A percentile compares a stretch with the other conserved stretches of the same genome.
Evolutionary conservation across 768 basidiomycete genomes (phyloP).

Genomic region (Collybiopsis confluens): DNA sequence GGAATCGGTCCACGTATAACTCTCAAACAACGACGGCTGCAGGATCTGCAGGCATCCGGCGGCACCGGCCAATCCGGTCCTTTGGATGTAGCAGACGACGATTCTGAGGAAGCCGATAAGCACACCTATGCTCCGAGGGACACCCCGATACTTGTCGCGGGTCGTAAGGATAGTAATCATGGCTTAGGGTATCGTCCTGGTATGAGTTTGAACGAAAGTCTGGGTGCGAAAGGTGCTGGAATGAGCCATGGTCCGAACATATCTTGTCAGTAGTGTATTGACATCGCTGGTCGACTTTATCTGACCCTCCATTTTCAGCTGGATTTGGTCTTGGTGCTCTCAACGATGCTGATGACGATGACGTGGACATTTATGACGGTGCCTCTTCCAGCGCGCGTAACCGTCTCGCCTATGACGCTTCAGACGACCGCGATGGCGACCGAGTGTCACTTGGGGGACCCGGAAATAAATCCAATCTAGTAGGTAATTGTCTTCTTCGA

Average conservation of each 20-base stretch:
- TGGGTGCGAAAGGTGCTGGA: slow-evolving; percentile 33
- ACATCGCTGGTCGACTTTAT: too few relatives aligned
- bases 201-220: slow-evolving; percentile 54
- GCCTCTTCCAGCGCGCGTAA: slow-evolving; percentile 30
- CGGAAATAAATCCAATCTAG: slow-evolving; percentile 25
- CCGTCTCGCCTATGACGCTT: slow-evolving; percentile 62
- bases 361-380: slow-evolving; percentile 77
- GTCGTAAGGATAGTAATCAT: slow-evolving; percentile 70
- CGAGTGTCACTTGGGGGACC: slow-evolving; percentile 38
- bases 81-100: slow-evolving; percentile 35
- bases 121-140: slow-evolving; percentile 87
- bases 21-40: slow-evolving; percentile 65
- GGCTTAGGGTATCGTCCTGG: slow-evolving; percentile 81
- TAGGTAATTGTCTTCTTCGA: not conserved
- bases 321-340: slow-evolving; percentile 87
- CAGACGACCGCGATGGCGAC: slow-evolving; percentile 63
- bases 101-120: slow-evolving; percentile 79
- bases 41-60: slow-evolving; percentile 51
- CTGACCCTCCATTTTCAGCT: too few relatives aligned
- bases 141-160: slow-evolving; percentile 55
- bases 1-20: slow-evolving; percentile 90
- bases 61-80: slow-evolving; percentile 22
- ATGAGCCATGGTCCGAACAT: slow-evolving; percentile 38
- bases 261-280: slow-evolving; percentile 60
- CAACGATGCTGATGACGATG: slow-evolving; percentile 94